phyloP scores from a whole-genome alignment of 2,329 filamentous ascomycete genomes.

The Fusarium humuli region DNA sequence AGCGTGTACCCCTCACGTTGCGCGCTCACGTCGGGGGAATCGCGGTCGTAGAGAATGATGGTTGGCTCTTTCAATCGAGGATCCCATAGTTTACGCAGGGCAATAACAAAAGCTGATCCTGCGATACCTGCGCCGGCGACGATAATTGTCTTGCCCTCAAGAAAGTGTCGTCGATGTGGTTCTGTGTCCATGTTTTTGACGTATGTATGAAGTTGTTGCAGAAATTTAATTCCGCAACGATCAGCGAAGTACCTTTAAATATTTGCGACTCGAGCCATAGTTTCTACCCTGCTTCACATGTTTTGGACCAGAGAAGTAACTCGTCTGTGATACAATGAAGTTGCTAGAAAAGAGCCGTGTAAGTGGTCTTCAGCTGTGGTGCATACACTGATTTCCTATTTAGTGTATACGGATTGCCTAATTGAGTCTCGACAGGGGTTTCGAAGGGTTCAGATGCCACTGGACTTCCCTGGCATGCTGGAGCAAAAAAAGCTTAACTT shows the following conservation, averaged over 20 bases:
- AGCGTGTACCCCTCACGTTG: slow-evolving; percentile 55
- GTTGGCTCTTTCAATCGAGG: slow-evolving; percentile 46
- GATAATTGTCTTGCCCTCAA: slow-evolving; percentile 56
- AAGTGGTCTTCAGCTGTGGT: slow-evolving; percentile 8
- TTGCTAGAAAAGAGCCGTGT: neutral
- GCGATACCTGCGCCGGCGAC: slow-evolving; percentile 59
- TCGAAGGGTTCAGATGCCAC: neutral
- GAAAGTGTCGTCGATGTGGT: slow-evolving; percentile 46
- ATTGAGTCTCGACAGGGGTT: slow-evolving; percentile 12
- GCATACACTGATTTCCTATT: slow-evolving; percentile 45
- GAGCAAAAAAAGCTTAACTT: neutral
- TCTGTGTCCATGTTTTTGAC: slow-evolving; percentile 18
- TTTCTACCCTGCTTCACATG: neutral
- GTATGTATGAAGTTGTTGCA: neutral
- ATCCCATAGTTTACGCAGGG: slow-evolving; percentile 56
- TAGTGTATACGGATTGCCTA: slow-evolving; percentile 42
- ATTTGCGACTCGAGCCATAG: neutral
- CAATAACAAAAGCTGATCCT: slow-evolving; percentile 56
- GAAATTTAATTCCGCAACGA: neutral
- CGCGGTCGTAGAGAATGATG: slow-evolving; percentile 58
- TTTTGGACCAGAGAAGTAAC: neutral
- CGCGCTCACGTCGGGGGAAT: slow-evolving; percentile 47
- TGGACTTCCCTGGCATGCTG: neutral
- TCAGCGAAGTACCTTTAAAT: neutral
- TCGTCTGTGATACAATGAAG: neutral